Conservation (phyloP, 2,329 filamentous ascomycete genomes). For the Ophiosphaerella herpotricha region DNA sequence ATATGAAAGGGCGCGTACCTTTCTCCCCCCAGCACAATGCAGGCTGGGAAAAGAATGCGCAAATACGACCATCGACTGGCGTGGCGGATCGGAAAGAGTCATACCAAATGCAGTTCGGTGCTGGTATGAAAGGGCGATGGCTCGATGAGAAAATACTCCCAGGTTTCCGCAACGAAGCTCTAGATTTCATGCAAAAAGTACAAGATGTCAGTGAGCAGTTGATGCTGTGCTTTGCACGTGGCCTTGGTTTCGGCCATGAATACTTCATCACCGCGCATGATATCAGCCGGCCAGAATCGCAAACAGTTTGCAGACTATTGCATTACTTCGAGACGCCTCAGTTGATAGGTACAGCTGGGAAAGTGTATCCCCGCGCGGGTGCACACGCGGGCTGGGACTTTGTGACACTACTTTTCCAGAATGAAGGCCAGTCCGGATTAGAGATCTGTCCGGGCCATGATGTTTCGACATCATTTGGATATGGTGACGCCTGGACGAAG, state of each 20-base stretch:
- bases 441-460: slow-evolving; percentile 70
- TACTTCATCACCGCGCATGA: slow-evolving; percentile 63
- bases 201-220: slow-evolving; percentile 61
- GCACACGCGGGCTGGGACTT: slow-evolving; percentile 69
- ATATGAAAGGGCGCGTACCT: slow-evolving; percentile 58
- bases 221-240: slow-evolving; percentile 64
- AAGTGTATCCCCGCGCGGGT: slow-evolving; percentile 63
- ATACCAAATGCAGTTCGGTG: slow-evolving; percentile 67
- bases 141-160: slow-evolving; percentile 54
- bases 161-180: slow-evolving; percentile 53
- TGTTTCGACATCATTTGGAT: slow-evolving; percentile 62
- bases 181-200: slow-evolving; percentile 60
- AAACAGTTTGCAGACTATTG: slow-evolving; percentile 61
- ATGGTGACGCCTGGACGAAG: slow-evolving; percentile 66
- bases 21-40: slow-evolving; percentile 58
- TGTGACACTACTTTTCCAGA: slow-evolving; percentile 66
- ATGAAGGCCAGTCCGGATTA: slow-evolving; percentile 62
- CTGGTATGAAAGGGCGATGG: slow-evolving; percentile 56
- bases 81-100: slow-evolving; percentile 64
- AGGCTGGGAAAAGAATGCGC: slow-evolving; percentile 65
- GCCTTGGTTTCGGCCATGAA: slow-evolving; percentile 60
- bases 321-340: slow-evolving; percentile 56
- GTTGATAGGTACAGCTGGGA: slow-evolving; percentile 34
- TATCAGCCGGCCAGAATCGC: slow-evolving; percentile 53
- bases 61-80: slow-evolving; percentile 64